Evolutionary conservation across 2,329 filamentous ascomycete species (phyloP).

Genomic region (Falciphora oryzae): DNA sequence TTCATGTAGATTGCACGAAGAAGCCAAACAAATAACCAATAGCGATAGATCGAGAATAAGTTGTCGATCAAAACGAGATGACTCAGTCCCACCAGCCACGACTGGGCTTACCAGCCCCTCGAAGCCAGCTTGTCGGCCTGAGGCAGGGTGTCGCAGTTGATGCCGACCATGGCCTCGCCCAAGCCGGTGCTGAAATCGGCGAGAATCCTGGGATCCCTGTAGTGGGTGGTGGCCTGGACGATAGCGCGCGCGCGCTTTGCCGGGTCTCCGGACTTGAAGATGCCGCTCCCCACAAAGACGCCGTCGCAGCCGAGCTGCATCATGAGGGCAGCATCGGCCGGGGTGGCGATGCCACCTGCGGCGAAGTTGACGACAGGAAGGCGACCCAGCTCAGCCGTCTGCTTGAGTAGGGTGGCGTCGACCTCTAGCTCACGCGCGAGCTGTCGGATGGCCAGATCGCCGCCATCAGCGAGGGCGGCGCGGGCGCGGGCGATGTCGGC

Average conservation of each 20-base stretch:
- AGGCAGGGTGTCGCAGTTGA: constrained; percentile 75
- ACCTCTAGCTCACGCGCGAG: constrained; percentile 77
- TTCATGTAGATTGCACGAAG: not conserved
- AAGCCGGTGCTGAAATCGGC: constrained; percentile 83
- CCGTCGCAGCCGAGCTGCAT: constrained; percentile 99
- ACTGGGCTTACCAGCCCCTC: constrained; percentile 67
- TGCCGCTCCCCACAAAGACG: constrained; percentile 93
- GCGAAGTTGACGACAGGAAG: constrained; percentile 97
- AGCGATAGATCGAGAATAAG: not conserved
- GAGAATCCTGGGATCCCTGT: constrained; percentile 74
- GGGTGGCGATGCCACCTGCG: constrained; percentile 98
- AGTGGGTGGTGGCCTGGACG: constrained; percentile 90
- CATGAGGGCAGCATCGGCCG: constrained; percentile 91
- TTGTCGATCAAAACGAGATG: not conserved
- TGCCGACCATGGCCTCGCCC: constrained; percentile 97
- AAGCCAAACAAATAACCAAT: not conserved
- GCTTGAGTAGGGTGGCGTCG: constrained; percentile 71
- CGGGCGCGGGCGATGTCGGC: constrained; percentile 75
- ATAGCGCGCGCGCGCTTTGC: constrained; percentile 89
- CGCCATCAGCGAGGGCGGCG: constrained; percentile 57
- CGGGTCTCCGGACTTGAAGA: constrained; percentile 94
- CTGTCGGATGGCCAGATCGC: constrained; percentile 52
- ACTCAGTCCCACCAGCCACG: not conserved
- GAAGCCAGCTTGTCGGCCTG: constrained; percentile 77
- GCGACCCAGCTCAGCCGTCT: constrained; percentile 81